Base-by-base conservation (phyloP, 2,329 filamentous ascomycete genomes). In the Pyrenophora tritici-repentis region DNA sequence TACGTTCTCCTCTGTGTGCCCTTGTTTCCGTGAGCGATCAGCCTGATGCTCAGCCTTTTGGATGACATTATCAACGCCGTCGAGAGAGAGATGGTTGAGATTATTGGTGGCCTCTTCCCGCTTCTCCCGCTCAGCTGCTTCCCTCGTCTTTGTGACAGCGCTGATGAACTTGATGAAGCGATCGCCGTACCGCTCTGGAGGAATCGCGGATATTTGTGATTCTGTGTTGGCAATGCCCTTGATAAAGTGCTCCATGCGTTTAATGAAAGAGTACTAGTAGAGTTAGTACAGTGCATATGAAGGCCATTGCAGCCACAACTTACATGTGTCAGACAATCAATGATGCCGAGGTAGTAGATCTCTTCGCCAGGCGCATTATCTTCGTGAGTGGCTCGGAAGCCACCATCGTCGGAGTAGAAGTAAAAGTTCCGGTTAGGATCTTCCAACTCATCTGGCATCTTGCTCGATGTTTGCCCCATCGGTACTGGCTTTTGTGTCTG, bases 341-440 rank as follows among this genome's bases (percentile, higher is more conserved):
- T 99, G 65, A 99, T 95, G 31, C 94, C 95, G 6, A 99, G 84
- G 71, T 99, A 99, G 75, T 99, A 99, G 35, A 99, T 91, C 75
- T 96, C 91, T 47, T 97, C 90, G 2, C 88, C 92, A 1, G 89
- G 85, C 13, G 79, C 78, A 56, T 96, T 88, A 73, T 96, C 86
- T 73, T 97, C 91, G 68, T 97, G 91, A 1, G 94, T 97, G 10
- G 94, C 93, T 62, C 87, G 83, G 75, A 97, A 91, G 3, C 94
- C 94, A 41, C 94, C 94, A 68, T 97, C 93, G 62, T 97, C 93
- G 51, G 87, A 86, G 71, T 96, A 97, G 73, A 97, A 99, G 59
- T 93, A 86, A 61, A 91, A 88, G 44, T 88, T 87, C 61, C 83
- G 86, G 56, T 88, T 83, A 54, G 62, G 63, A 42, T 90, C 76